A percentile compares a stretch with the other conserved stretches of the same genome.
Evolutionary conservation across 805 yeast genomes (phyloP).

Genomic region (Kazachstania bromeliacearum): DNA sequence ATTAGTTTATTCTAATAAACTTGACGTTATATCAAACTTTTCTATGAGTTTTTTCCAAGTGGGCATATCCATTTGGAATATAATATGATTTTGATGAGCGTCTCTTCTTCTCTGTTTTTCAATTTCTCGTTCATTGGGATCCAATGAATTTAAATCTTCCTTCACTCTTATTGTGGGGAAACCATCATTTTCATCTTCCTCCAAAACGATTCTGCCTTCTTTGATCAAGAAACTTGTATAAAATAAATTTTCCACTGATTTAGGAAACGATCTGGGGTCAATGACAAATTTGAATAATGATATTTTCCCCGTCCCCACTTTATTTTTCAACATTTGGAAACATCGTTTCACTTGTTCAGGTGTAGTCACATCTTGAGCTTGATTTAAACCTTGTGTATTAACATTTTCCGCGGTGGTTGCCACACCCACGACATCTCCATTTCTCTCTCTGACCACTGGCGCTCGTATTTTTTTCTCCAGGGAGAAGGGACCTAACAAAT

Average conservation of each 20-base stretch:
- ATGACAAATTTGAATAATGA: slow-evolving; percentile 58
- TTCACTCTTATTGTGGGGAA: slow-evolving; percentile 34
- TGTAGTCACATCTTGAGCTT: slow-evolving; percentile 48
- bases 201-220: slow-evolving; percentile 55
- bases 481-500: slow-evolving; percentile 62
- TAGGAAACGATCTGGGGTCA: slow-evolving; percentile 68
- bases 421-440: slow-evolving; percentile 35
- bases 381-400: slow-evolving; percentile 40
- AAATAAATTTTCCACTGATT: slow-evolving; percentile 76
- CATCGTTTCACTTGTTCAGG: slow-evolving; percentile 53
- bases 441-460: slow-evolving; percentile 29
- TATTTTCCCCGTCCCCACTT: slow-evolving; percentile 32
- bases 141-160: slow-evolving; percentile 4
- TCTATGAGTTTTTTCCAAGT: slow-evolving; percentile 56
- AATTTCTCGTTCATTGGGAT: slow-evolving; percentile 11
- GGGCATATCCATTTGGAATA: slow-evolving; percentile 57
- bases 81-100: slow-evolving; percentile 46
- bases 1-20: no score
- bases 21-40: slow-evolving; percentile 41
- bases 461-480: slow-evolving; percentile 41
- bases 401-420: slow-evolving; percentile 45
- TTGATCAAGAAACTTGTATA: slow-evolving; percentile 71
- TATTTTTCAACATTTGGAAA: slow-evolving; percentile 33
- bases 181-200: slow-evolving; percentile 41
- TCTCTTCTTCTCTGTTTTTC: slow-evolving; percentile 22